Evolutionary conservation across 2,329 filamentous ascomycete genomes (phyloP), one percentile per base, ranked within the genome.

Genomic region (Stachybotrys elegans): DNA sequence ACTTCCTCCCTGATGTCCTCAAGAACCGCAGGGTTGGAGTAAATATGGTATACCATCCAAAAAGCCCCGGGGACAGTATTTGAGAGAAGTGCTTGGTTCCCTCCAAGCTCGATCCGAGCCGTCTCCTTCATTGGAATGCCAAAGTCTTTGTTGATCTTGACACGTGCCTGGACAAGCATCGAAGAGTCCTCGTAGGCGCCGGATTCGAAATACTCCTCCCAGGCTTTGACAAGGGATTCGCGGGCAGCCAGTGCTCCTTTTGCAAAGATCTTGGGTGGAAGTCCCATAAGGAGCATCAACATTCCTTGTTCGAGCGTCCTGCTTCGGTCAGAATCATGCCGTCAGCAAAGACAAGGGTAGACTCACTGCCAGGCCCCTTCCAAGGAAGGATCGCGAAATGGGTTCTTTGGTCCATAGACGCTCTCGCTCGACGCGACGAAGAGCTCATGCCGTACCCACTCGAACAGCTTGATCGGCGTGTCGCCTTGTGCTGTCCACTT

Each of bases 391-490:
- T 36, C 29, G 16, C 5, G 29, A 14, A 36, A 43, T 12, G 40
- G 40, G 27, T 43, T 43, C 19, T n/a, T 23, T 9, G 27, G 40
- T 23, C 29, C 40, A 22, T 43, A 43, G 11, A 36, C 34, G 17
- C 19, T 19, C 19, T 43, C 27, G 8, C 27, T 43, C 13, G 40
- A 4, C 13, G 40, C 40, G 16, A 43, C 22, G n/a, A 42, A 32
- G 23, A 42, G 22, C 16, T 42, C 40, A 29, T 32, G n/a, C 5
- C 40, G 40, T n/a, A 42, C 25, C 22, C 22, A 42, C 11, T 7
- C 23, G 16, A 35, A 43, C 16, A 43, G 40, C 13, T 43, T 36
- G 7, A 43, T 12, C 7, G 6, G 21, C 6, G 13, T 36, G 13
- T 8, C 9, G n/a, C 40, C 40, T 9, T 23, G 8, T 19, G 11